A percentile compares a stretch with the other conserved stretches of the same genome.
These are phyloP conservation scores for Globisporangium recalcitrans DNA, from an alignment of 352 stramenopile genomes.

Conservation along the genomic window DNA sequence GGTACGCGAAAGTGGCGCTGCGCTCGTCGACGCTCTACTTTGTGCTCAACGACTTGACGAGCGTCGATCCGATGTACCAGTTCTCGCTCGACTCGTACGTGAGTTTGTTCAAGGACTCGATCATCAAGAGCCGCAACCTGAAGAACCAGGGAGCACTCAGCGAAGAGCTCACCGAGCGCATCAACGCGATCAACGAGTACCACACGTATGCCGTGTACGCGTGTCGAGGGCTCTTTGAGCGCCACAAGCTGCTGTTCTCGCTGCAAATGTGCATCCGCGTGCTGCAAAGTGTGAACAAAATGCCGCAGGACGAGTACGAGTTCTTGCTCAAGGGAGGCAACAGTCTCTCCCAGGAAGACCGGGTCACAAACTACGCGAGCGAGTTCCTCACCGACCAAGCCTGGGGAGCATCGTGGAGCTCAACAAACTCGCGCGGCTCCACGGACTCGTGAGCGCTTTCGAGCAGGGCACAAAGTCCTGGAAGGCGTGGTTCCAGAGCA, in stretches of 20 bases:
- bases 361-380: constrained; percentile 75
- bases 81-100: constrained; percentile 95
- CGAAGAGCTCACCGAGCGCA: constrained; percentile 81
- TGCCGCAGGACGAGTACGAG: constrained; percentile 91
- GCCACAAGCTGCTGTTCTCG: constrained; percentile 95
- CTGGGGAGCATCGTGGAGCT: constrained; percentile 92
- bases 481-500: constrained; percentile 83
- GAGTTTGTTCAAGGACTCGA: constrained; percentile 92
- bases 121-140: constrained; percentile 80
- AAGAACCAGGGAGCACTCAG: constrained; percentile 76
- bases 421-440: constrained; percentile 86
- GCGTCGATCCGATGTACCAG: constrained; percentile 97
- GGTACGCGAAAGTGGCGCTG: constrained; percentile 89
- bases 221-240: constrained; percentile 93
- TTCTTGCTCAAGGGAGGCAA: constrained; percentile 92
- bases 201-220: constrained; percentile 95
- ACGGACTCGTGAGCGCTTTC: constrained; percentile 87
- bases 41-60: constrained; percentile 93
- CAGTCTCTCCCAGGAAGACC: constrained; percentile 53
- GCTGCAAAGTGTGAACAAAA: constrained; percentile 87
- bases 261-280: constrained; percentile 93
- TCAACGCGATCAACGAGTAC: constrained; percentile 93
- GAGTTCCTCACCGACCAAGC: constrained; percentile 81
- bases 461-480: constrained; percentile 82
- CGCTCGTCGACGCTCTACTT: constrained; percentile 95